Conservation (phyloP, 2,329 filamentous ascomycete genomes). For the Penicillium corylophilum region DNA sequence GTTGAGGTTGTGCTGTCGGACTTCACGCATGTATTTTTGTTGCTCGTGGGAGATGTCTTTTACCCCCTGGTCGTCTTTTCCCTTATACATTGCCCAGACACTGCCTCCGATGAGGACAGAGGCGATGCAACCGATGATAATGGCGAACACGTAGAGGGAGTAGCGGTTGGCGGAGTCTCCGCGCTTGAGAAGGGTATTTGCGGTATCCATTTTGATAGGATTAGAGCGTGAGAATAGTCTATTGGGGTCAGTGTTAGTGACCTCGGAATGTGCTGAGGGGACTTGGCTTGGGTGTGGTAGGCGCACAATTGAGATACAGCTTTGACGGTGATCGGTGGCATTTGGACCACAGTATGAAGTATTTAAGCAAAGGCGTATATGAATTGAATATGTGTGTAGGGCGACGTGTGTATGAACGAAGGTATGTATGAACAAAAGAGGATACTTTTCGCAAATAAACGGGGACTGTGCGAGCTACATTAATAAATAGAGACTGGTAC, state of each 20-base stretch:
- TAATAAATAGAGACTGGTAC: conserved; percentile 1
- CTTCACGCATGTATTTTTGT: conserved; percentile 30
- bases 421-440: not conserved
- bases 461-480: not conserved
- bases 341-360: not conserved
- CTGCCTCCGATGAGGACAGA: conserved; percentile 19
- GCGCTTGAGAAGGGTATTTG: conserved; percentile 16
- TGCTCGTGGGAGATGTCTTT: conserved; percentile 25
- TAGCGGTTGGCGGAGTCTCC: conserved; percentile 9
- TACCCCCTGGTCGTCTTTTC: conserved; percentile 11
- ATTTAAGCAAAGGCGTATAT: not conserved
- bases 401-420: not conserved
- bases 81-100: conserved; percentile 23
- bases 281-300: not conserved
- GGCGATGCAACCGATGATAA: conserved; percentile 30
- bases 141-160: conserved; percentile 25
- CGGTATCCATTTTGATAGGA: conserved; percentile 1
- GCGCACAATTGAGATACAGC: not conserved
- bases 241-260: not conserved
- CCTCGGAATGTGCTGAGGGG: not conserved
- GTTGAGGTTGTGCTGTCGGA: conserved; percentile 25
- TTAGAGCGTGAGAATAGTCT: not conserved
- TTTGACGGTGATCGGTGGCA: not conserved
- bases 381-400: too few species aligned
- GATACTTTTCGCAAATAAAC: not conserved